A percentile compares a stretch with the other conserved stretches of the same genome.
phyloP scores from a whole-genome alignment of 2,329 filamentous ascomycete genomes.

The Cercospora janseana region DNA sequence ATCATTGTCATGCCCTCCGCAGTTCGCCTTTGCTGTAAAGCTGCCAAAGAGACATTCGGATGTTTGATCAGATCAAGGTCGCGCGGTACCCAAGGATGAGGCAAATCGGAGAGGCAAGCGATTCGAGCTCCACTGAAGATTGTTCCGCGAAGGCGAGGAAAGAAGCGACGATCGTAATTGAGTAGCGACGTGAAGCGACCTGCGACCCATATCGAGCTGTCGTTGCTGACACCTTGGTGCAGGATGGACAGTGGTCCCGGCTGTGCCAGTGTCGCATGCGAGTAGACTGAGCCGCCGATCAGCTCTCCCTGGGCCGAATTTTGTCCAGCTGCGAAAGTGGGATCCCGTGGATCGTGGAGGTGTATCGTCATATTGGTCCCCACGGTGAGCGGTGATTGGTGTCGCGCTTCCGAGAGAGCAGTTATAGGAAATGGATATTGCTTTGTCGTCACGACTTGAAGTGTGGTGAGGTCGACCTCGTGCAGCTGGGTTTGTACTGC shows the following conservation, averaged over 20 bases:
- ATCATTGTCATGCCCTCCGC: slow-evolving; percentile 64
- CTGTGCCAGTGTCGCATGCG: slow-evolving; percentile 71
- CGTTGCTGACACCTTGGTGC: slow-evolving; percentile 63
- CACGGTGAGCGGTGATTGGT: slow-evolving; percentile 72
- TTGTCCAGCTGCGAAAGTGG: slow-evolving; percentile 23
- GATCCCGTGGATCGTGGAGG: slow-evolving; percentile 70
- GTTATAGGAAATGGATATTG: slow-evolving; percentile 81
- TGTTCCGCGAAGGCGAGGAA: slow-evolving; percentile 72
- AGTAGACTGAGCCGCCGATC: slow-evolving; percentile 41
- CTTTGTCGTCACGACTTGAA: slow-evolving; percentile 67
- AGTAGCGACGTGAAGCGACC: slow-evolving; percentile 86
- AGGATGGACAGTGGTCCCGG: slow-evolving; percentile 80
- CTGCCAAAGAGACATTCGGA: slow-evolving; percentile 50
- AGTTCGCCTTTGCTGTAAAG: slow-evolving; percentile 55
- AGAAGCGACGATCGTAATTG: slow-evolving; percentile 83
- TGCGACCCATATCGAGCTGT: slow-evolving; percentile 78
- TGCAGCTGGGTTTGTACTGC: slow-evolving; percentile 74
- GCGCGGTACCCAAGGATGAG: slow-evolving; percentile 64
- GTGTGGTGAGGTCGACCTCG: slow-evolving; percentile 74
- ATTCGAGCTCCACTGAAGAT: slow-evolving; percentile 81
- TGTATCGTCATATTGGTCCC: slow-evolving; percentile 80
- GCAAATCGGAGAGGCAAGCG: slow-evolving; percentile 68
- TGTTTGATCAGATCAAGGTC: slow-evolving; percentile 58
- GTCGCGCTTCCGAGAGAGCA: slow-evolving; percentile 68
- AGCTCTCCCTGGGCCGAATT: slow-evolving; percentile 26